A percentile compares a stretch with the other conserved stretches of the same genome.
phyloP scores from a whole-genome alignment of 2,329 filamentous ascomycete genomes.

The Cladosporium sp. region DNA sequence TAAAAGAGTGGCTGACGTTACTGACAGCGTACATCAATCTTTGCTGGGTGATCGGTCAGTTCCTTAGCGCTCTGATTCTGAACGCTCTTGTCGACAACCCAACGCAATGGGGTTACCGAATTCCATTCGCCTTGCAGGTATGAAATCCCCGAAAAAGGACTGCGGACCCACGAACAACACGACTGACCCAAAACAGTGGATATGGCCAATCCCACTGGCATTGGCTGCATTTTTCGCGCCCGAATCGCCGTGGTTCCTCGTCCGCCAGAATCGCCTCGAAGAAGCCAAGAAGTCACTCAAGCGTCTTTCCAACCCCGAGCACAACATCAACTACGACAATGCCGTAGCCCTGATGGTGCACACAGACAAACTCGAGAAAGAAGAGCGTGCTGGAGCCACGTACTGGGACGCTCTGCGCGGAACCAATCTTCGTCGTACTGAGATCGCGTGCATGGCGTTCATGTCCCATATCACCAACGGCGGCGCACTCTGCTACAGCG shows the following conservation, averaged over 20 bases:
- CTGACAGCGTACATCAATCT: constrained; percentile 48
- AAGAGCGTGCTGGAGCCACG: constrained; percentile 29
- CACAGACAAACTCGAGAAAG: constrained; percentile 39
- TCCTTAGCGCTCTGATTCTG: constrained; percentile 37
- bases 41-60: constrained; percentile 42
- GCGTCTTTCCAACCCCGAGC: constrained; percentile 25
- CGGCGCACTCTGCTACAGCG: constrained; percentile 37
- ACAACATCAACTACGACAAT: constrained; percentile 31
- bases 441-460: constrained; percentile 43
- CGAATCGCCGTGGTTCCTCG: constrained; percentile 28
- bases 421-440: constrained; percentile 48
- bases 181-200: constrained; percentile 38
- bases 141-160: too few species aligned
- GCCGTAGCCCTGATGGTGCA: constrained; percentile 41
- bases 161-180: too few species aligned
- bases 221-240: constrained; percentile 26
- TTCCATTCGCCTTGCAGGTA: constrained; percentile 43
- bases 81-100: constrained; percentile 32
- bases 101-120: constrained; percentile 39
- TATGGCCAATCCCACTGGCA: constrained; percentile 39
- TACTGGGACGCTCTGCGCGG: constrained; percentile 42
- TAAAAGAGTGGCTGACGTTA: constrained; percentile 27
- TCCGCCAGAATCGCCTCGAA: constrained; percentile 24
- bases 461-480: constrained; percentile 38
- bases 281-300: constrained; percentile 22